These are phyloP conservation scores for Beauveria varroae DNA, from an alignment of 2,329 filamentous ascomycete genomes.

Conservation along the genomic window DNA sequence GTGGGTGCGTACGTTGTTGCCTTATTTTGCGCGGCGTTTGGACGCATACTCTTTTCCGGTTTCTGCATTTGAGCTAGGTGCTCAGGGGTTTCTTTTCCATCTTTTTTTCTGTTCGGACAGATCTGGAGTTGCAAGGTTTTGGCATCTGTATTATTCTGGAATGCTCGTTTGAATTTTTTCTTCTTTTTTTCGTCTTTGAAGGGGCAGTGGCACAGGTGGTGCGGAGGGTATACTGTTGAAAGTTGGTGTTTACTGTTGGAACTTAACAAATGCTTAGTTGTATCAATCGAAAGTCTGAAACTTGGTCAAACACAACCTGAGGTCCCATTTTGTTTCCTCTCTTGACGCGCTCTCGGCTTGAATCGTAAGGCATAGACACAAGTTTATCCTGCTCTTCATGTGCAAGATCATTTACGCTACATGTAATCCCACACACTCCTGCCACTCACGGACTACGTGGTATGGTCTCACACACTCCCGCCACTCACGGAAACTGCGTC, in stretches of 20 bases:
- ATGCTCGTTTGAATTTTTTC: neutral
- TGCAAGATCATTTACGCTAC: no score
- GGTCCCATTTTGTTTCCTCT: neutral
- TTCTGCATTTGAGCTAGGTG: slow-evolving; percentile 1
- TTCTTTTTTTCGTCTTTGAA: no score
- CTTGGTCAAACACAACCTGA: neutral
- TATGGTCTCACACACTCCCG: neutral
- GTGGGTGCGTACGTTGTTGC: neutral
- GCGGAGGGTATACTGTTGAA: neutral
- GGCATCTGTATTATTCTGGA: neutral
- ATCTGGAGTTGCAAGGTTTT: neutral
- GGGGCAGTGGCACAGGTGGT: neutral
- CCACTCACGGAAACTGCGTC: slow-evolving; percentile 26
- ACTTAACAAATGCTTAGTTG: neutral
- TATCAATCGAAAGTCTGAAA: neutral
- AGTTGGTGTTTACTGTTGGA: neutral
- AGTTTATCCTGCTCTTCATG: neutral
- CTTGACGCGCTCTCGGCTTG: neutral
- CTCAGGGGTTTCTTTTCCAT: neutral
- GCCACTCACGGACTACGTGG: neutral
- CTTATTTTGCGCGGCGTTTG: neutral
- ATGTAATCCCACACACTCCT: no score
- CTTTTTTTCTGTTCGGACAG: neutral
- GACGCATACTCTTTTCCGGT: neutral
- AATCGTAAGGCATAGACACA: neutral